A percentile compares a stretch with the other conserved stretches of the same genome.
phyloP scores from a whole-genome alignment of 2,329 filamentous ascomycete genomes.

The Neurospora sp. region DNA sequence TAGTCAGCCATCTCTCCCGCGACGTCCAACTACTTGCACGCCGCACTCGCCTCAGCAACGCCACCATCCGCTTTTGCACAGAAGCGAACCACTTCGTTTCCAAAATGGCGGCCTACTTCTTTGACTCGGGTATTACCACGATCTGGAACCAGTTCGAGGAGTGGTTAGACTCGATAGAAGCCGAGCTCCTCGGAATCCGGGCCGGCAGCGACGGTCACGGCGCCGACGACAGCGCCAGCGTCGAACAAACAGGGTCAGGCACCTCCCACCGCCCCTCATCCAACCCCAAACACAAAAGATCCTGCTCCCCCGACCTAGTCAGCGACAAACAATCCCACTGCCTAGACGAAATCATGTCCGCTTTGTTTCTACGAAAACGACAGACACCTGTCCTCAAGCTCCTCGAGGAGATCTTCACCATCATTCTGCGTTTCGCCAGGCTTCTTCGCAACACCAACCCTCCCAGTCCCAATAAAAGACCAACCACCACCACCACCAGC shows the following conservation, averaged over 20 bases:
- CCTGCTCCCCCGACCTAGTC: constrained; percentile 54
- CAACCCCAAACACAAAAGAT: constrained; percentile 18
- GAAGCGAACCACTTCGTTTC: constrained; percentile 75
- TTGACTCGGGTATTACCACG: constrained; percentile 64
- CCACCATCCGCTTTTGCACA: constrained; percentile 52
- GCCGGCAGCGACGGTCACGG: not conserved
- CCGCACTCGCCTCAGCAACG: constrained; percentile 25
- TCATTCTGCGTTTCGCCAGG: constrained; percentile 64
- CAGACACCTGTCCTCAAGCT: constrained; percentile 65
- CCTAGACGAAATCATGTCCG: constrained; percentile 66
- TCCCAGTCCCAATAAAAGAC: not conserved
- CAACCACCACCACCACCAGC: not conserved
- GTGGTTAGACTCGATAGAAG: constrained; percentile 55
- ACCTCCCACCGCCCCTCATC: not conserved
- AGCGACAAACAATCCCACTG: constrained; percentile 61
- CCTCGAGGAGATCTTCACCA: constrained; percentile 65
- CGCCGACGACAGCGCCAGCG: not conserved
- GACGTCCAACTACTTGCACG: constrained; percentile 34
- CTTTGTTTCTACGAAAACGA: constrained; percentile 62
- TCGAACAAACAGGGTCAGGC: not conserved
- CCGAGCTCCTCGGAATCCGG: not conserved
- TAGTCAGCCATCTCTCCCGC: constrained; percentile 56
- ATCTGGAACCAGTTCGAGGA: constrained; percentile 64
- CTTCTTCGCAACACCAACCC: too few relatives aligned
- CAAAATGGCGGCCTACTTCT: constrained; percentile 65